Percentiles rank a stretch among this genome's conserved stretches.
phyloP scores from a whole-genome alignment of 192 early-diverging fungal species.

The Helicostylum pulchrum region DNA sequence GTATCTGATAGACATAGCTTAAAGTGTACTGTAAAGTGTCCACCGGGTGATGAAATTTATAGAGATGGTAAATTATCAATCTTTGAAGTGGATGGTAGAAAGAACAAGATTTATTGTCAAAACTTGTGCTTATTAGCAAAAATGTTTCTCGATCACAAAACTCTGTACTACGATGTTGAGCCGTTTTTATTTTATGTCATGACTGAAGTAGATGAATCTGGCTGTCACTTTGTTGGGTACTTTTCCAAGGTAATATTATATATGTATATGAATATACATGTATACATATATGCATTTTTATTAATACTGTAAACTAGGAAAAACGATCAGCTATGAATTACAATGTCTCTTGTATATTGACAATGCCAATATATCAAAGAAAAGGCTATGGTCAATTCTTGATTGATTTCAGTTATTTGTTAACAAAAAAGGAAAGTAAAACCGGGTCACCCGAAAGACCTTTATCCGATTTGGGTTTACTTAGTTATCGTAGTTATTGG shows the following conservation, averaged over 20 bases:
- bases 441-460: slow-evolving; percentile 91
- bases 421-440: slow-evolving; percentile 71
- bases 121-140: slow-evolving; percentile 96
- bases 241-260: slow-evolving; percentile 75
- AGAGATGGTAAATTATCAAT: slow-evolving; percentile 78
- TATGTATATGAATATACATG: slow-evolving; percentile 1
- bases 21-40: slow-evolving; percentile 66
- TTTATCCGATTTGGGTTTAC: slow-evolving; percentile 81
- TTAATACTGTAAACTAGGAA: slow-evolving; percentile 45
- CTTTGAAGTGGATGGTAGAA: slow-evolving; percentile 96
- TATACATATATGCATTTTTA: no score
- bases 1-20: slow-evolving; percentile 75
- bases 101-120: slow-evolving; percentile 97
- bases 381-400: slow-evolving; percentile 88
- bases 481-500: slow-evolving; percentile 89
- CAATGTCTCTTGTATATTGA: slow-evolving; percentile 92
- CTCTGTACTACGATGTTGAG: slow-evolving; percentile 95
- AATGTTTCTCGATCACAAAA: slow-evolving; percentile 97
- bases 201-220: slow-evolving; percentile 72
- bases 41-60: slow-evolving; percentile 96
- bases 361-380: slow-evolving; percentile 79
- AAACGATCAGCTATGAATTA: slow-evolving; percentile 78
- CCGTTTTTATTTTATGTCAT: slow-evolving; percentile 98
- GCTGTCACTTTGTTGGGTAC: slow-evolving; percentile 96
- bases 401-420: slow-evolving; percentile 80